Percentiles rank a stretch among this genome's conserved stretches.
Conservation (phyloP, 768 basidiomycete genomes). For the Fomitopsis serialis region DNA sequence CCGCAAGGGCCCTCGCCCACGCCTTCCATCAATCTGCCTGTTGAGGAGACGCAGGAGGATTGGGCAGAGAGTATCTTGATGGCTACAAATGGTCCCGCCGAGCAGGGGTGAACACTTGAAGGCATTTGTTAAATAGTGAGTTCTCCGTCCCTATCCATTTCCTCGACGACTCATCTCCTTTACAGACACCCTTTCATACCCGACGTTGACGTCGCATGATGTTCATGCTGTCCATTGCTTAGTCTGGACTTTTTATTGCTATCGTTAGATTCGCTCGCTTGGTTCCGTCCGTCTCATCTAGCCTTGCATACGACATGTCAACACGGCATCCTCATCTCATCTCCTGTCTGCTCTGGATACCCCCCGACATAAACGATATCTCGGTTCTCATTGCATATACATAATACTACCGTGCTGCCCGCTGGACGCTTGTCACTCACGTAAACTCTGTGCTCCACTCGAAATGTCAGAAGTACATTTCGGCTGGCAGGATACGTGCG, state of each 20-base stretch:
- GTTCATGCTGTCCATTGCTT: neutral
- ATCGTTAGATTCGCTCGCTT: neutral
- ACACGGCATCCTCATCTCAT: neutral
- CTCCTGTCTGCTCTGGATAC: no score
- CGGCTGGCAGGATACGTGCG: no score
- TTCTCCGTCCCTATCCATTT: neutral
- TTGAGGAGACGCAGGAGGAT: constrained; percentile 47
- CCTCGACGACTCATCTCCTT: neutral
- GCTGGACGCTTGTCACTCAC: no score
- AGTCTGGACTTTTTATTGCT: neutral
- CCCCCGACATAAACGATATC: no score
- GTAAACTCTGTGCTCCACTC: no score
- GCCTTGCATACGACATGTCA: neutral
- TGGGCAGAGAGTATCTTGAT: constrained; percentile 73
- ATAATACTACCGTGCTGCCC: no score
- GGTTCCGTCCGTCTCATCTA: neutral
- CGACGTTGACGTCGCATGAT: neutral
- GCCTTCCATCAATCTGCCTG: constrained; percentile 33
- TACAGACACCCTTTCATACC: neutral
- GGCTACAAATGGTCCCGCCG: constrained; percentile 33
- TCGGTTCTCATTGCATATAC: no score
- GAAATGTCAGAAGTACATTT: no score
- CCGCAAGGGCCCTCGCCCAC: constrained; percentile 36
- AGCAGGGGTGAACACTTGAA: neutral
- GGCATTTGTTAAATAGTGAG: neutral